Evolutionary conservation across 257 asterid species (phyloP), one percentile per base, ranked within the genome.

Genomic region (Solanum piurae): DNA sequence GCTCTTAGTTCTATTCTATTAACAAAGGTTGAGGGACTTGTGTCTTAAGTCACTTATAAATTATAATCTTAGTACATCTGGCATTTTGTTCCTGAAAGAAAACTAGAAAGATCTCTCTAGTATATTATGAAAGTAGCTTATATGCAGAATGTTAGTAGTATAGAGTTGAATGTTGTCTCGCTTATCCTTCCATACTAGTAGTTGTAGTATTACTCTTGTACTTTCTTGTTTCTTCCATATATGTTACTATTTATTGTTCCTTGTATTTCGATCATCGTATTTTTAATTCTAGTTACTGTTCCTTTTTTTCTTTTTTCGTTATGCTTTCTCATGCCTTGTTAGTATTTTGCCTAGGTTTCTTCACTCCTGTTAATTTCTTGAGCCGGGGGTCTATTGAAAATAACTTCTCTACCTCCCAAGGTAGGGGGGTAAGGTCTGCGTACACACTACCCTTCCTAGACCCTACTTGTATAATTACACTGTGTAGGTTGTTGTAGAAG

Each of bases 51-150:
- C 36, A 25, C 34, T 58, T 18, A 55, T 12, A 46, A 46, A 46
- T 46, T 46, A 46, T 55, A 55, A 1, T 18, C 25, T 58, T 20
- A 58, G 25, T 58, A 95, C 91, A 93, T 97, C 29, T 95, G 98
- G 98, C 94, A 96, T 21, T 97, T 96, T 89, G 99, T 95, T 86
- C 98, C 99, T 2, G 86, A 85, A 82, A 88, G 83, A 74, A 36
- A 71, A 75, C 86, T 40, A 49, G 83, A 84, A 55, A 69, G 83
- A 89, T 42, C 89, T 82, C 44, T 49, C 12, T 20, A 82, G 31
- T 31, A 58, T 58, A 44, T 46, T 44, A 74, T 5, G 20, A n/a
- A 25, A 27, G 31, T 44, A 27, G 83, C 33, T 46, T 46, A 49
- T 49, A 49, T 49, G 21, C 60, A 14, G 60, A 49, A 49, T 49